Base-by-base conservation (phyloP, 2,329 filamentous ascomycete species). In the Plenodomus tracheiphilus region DNA sequence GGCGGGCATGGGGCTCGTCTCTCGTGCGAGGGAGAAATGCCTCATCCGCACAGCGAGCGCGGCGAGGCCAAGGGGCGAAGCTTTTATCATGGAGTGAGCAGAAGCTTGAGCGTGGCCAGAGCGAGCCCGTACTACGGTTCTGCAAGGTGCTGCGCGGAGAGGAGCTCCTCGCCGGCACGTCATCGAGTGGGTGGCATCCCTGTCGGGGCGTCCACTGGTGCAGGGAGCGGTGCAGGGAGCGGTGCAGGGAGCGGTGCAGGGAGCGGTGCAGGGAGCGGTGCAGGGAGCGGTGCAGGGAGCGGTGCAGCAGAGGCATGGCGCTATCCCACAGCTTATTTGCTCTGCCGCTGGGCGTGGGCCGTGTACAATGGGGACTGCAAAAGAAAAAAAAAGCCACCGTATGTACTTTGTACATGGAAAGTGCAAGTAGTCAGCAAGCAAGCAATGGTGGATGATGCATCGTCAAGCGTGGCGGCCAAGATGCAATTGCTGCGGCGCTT, bases 291-390 rank as follows among this genome's bases (percentile, higher is more conserved):
- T 25, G 22, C 10, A 25, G 22, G 10, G 5, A 25, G 39, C 40
- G 41, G 22, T 47, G 46, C 43, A 53, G 53, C 46, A 51, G 43
- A 38, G 21, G 32, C 35, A 16, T 43, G n/a, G 56, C 49, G 49
- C 44, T 56, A 51, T 51, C 51, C 54, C 53, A 51, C 51, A 48
- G 49, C 49, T 51, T 51, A 48, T 55, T 57, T 47, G 51, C 47
- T 36, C 28, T 17, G 54, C 49, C 51, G 51, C 42, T 39, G 17
- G 34, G 37, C 41, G 44, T 22, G 17, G n/a, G n/a, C n/a, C n/a
- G n/a, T n/a, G n/a, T n/a, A n/a, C n/a, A n/a, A n/a, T n/a, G n/a
- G n/a, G n/a, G n/a, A n/a, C n/a, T n/a, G n/a, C n/a, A n/a, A n/a
- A n/a, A n/a, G n/a, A n/a, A n/a, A n/a, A n/a, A n/a, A n/a, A n/a